Conservation (phyloP, 1,139 yeast genomes). For the Casaregolazyma suthepensis region DNA sequence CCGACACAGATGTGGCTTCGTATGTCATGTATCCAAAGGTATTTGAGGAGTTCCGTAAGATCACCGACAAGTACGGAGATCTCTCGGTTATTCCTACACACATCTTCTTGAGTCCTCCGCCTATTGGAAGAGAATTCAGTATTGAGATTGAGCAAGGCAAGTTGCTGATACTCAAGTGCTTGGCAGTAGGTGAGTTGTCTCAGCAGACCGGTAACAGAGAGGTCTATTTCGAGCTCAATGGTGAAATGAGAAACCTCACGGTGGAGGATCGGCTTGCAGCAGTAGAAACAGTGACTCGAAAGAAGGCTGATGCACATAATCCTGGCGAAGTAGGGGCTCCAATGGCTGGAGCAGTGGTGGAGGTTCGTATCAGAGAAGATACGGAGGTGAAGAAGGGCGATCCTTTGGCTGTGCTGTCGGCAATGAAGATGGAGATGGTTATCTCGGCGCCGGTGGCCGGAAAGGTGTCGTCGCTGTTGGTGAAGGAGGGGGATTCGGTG, state of each 20-base stretch:
- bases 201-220: constrained; percentile 86
- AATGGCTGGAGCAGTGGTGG: constrained; percentile 98
- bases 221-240: constrained; percentile 95
- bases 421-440: constrained; percentile 99
- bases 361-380: constrained; percentile 84
- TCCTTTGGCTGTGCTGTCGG: constrained; percentile 87
- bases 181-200: constrained; percentile 89
- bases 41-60: constrained; percentile 75
- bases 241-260: constrained; percentile 94
- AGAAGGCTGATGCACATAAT: constrained; percentile 81
- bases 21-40: constrained; percentile 98
- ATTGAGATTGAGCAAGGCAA: constrained; percentile 95
- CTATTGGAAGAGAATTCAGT: constrained; percentile 77
- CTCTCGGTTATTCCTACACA: constrained; percentile 90
- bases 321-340: constrained; percentile 97
- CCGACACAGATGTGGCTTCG: constrained; percentile 87
- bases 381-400: constrained; percentile 93
- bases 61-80: constrained; percentile 78
- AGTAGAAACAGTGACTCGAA: constrained; percentile 77
- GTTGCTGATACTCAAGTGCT: constrained; percentile 79
- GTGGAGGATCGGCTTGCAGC: constrained; percentile 84
- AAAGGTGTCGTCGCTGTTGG: constrained; percentile 64
- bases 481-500: constrained; percentile 90
- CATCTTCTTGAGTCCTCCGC: constrained; percentile 80
- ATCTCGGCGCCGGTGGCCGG: constrained; percentile 90